Conservation (phyloP, 768 basidiomycete genomes). For the Kockovaella imperatae region DNA sequence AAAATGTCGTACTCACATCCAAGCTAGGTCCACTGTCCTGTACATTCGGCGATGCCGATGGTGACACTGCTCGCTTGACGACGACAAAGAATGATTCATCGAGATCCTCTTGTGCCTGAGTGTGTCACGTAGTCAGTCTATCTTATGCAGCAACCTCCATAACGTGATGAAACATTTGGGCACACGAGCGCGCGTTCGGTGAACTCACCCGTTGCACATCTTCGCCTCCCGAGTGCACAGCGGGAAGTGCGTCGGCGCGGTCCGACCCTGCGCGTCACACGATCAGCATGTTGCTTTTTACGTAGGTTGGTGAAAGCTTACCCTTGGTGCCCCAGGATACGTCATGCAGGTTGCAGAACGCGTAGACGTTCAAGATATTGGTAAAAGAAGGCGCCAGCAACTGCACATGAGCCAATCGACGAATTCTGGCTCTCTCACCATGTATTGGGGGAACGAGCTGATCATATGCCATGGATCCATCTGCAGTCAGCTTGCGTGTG, state of each 20-base stretch:
- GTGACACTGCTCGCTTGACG: conserved; percentile 45
- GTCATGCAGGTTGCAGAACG: conserved; percentile 93
- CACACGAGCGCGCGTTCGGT: neutral
- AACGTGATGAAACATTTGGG: too few relatives aligned
- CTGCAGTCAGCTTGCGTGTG: conserved; percentile 37
- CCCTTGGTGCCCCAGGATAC: conserved; percentile 48
- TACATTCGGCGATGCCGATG: conserved; percentile 14
- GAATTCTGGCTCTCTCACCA: conserved; percentile 38
- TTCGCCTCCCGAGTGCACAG: conserved; percentile 80
- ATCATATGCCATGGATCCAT: conserved; percentile 98
- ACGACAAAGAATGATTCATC: conserved; percentile 88
- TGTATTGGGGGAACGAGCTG: conserved; percentile 84
- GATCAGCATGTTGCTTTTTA: neutral
- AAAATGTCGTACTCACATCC: conserved; percentile 29
- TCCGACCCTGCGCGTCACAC: conserved; percentile 48
- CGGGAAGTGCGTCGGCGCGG: conserved; percentile 84
- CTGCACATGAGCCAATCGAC: conserved; percentile 9
- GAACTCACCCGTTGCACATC: conserved; percentile 63
- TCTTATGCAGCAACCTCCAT: too few relatives aligned
- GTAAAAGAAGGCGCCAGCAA: conserved; percentile 86
- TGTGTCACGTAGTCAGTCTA: neutral
- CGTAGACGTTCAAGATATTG: conserved; percentile 91
- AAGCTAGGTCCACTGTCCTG: conserved; percentile 28
- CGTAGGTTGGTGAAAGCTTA: conserved; percentile 33
- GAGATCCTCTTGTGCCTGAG: conserved; percentile 56